Evolutionary conservation across 2,329 filamentous ascomycete species (phyloP).

Genomic region (Curvularia verruculosa): DNA sequence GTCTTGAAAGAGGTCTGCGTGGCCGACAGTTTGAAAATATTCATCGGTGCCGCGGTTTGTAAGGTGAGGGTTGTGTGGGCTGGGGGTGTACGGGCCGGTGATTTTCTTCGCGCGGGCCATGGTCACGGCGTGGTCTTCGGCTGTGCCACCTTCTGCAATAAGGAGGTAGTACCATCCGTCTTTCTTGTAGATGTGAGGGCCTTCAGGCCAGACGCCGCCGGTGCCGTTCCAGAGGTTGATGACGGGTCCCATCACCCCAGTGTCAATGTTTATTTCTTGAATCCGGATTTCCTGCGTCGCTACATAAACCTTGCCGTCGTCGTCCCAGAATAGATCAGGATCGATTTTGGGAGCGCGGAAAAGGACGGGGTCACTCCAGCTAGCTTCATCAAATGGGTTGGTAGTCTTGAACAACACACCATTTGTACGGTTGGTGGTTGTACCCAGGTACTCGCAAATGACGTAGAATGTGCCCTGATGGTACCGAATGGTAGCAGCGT

Average conservation of each 20-base stretch:
- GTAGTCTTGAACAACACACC: slow-evolving; percentile 23
- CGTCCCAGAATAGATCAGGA: slow-evolving; percentile 62
- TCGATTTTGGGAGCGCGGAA: slow-evolving; percentile 49
- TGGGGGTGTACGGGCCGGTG: slow-evolving; percentile 44
- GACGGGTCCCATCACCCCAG: slow-evolving; percentile 36
- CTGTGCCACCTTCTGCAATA: slow-evolving; percentile 47
- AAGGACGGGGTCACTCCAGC: slow-evolving; percentile 28
- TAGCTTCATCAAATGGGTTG: slow-evolving; percentile 20
- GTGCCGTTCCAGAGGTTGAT: slow-evolving; percentile 28
- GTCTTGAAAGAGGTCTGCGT: slow-evolving; percentile 40
- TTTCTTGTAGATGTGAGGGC: slow-evolving; percentile 49
- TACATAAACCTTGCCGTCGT: slow-evolving; percentile 60
- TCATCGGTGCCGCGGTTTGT: slow-evolving; percentile 42
- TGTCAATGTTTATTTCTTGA: slow-evolving; percentile 43
- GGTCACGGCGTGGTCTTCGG: slow-evolving; percentile 40
- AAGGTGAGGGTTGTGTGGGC: slow-evolving; percentile 46
- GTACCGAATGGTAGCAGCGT: slow-evolving; percentile 32
- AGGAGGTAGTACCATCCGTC: slow-evolving; percentile 43
- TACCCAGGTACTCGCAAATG: slow-evolving; percentile 24
- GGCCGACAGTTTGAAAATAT: slow-evolving; percentile 45
- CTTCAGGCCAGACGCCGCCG: slow-evolving; percentile 38
- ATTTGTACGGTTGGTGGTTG: background rate
- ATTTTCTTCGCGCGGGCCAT: slow-evolving; percentile 46
- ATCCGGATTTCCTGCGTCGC: slow-evolving; percentile 18
- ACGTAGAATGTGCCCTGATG: slow-evolving; percentile 31